Evolutionary conservation across 352 stramenopile genomes (phyloP), one percentile per base, ranked within the genome.

Genomic region (Globisporangium ultimum): DNA sequence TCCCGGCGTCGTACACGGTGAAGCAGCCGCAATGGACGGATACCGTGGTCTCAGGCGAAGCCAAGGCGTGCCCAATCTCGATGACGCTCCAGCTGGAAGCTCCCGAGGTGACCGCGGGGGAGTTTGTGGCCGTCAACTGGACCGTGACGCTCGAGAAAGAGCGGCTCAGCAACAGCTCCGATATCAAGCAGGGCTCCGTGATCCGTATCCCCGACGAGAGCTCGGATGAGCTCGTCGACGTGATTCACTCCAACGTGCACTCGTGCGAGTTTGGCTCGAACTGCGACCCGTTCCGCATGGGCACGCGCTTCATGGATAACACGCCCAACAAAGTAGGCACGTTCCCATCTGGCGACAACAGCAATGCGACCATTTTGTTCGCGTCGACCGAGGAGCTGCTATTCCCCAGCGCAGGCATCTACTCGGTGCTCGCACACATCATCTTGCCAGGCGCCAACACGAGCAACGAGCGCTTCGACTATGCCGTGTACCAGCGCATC

Each of bases 351-450:
- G 2, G 22, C 17, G 38, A 28, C 28, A 43, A 40, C n/a, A 13
- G 36, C 36, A 45, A 54, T 40, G 48, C 61, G 28, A 36, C 28
- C 28, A 36, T 36, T 36, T 36, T 36, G 28, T 75, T 75, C 54
- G 65, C 55, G 15, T 72, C 61, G 9, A 32, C 40, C 11, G 45
- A 66, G 2, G 63, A 74, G 41, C 53, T 75, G 32, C 14, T 46
- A 9, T 75, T 54, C 61, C 50, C 48, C 3, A 15, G 55, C 8
- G 0, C 52, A 3, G 64, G 68, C 1, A 46, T 64, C 46, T 75
- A 63, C 61, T 68, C 64, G 13, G 64, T 75, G 20, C 43, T 75
- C 36, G 64, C 68, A 28, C 68, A 75, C 32, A 61, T 75, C 48
- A 70, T 75, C 38, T 24, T 75, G 3, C 54, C 60, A 13, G 55